phyloP scores from a whole-genome alignment of 805 yeast species.

The Starmerella apis region DNA sequence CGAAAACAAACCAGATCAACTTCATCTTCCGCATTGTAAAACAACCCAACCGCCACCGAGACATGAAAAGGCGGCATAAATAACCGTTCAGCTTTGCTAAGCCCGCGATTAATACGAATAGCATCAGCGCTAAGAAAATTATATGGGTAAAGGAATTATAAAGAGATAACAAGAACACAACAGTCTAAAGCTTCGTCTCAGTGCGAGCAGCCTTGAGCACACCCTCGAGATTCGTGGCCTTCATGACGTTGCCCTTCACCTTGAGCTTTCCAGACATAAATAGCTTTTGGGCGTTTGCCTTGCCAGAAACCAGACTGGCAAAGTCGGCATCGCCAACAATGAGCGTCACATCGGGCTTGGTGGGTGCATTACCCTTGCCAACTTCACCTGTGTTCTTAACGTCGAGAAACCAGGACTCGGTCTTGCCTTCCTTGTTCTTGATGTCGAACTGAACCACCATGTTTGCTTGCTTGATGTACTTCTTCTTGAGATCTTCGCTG shows the following conservation, averaged over 20 bases:
- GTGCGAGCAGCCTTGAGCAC: conserved; percentile 49
- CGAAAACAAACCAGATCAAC: too few species aligned
- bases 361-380: conserved; percentile 35
- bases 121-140: too few species aligned
- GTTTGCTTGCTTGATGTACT: conserved; percentile 40
- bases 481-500: conserved; percentile 29
- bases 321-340: conserved; percentile 58
- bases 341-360: conserved; percentile 52
- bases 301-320: conserved; percentile 60
- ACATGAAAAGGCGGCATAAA: too few species aligned
- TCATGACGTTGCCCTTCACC: conserved; percentile 84
- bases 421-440: conserved; percentile 50
- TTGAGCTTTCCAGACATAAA: conserved; percentile 77
- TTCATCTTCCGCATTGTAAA: too few species aligned
- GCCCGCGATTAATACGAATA: too few species aligned
- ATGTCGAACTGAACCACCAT: conserved; percentile 58
- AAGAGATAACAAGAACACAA: background rate
- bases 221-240: conserved; percentile 66
- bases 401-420: conserved; percentile 57
- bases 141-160: background rate
- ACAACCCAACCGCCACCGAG: too few species aligned
- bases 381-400: conserved; percentile 50
- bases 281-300: conserved; percentile 74
- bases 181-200: conserved; percentile 37
- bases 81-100: too few species aligned